Evolutionary conservation across 2,329 filamentous ascomycete species (phyloP).

Genomic region (Sphaceloma murrayae): DNA sequence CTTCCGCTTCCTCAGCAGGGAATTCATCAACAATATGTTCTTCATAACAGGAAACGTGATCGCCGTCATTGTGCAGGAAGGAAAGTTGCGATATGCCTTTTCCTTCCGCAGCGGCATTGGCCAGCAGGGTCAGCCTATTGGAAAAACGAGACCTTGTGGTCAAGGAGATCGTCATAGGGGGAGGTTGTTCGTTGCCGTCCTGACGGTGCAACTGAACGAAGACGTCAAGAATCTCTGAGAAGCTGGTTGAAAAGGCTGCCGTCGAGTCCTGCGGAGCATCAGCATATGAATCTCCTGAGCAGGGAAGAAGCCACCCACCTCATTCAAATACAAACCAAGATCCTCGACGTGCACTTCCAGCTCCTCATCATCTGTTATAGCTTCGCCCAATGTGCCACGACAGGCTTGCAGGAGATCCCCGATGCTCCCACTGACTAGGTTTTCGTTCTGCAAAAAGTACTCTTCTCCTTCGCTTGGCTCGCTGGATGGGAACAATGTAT

Average conservation of each 20-base stretch:
- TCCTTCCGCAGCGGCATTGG: slow-evolving; percentile 45
- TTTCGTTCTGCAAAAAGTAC: slow-evolving; percentile 49
- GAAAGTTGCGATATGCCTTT: slow-evolving; percentile 46
- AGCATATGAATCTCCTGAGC: slow-evolving; percentile 1
- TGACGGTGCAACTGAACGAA: slow-evolving; percentile 51
- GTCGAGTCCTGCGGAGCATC: slow-evolving; percentile 37
- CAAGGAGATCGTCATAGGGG: slow-evolving; percentile 48
- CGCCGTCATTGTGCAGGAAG: slow-evolving; percentile 20
- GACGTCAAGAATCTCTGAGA: slow-evolving; percentile 50
- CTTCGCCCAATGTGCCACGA: slow-evolving; percentile 45
- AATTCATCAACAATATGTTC: neutral
- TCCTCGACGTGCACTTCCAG: slow-evolving; percentile 47
- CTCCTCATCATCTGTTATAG: slow-evolving; percentile 48
- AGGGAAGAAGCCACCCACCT: slow-evolving; percentile 40
- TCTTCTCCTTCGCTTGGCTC: slow-evolving; percentile 45
- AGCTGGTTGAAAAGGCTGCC: slow-evolving; percentile 40
- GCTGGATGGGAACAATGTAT: slow-evolving; percentile 49
- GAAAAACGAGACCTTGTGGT: slow-evolving; percentile 45
- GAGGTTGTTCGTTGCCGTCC: slow-evolving; percentile 45
- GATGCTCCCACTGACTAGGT: slow-evolving; percentile 44
- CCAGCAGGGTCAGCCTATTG: slow-evolving; percentile 44
- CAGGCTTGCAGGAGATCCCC: slow-evolving; percentile 48
- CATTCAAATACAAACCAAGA: slow-evolving; percentile 47
- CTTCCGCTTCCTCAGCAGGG: neutral
- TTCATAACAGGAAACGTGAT: slow-evolving; percentile 15